Conservation (phyloP, 345 rosid genomes). For the Dovyalis caffra region DNA sequence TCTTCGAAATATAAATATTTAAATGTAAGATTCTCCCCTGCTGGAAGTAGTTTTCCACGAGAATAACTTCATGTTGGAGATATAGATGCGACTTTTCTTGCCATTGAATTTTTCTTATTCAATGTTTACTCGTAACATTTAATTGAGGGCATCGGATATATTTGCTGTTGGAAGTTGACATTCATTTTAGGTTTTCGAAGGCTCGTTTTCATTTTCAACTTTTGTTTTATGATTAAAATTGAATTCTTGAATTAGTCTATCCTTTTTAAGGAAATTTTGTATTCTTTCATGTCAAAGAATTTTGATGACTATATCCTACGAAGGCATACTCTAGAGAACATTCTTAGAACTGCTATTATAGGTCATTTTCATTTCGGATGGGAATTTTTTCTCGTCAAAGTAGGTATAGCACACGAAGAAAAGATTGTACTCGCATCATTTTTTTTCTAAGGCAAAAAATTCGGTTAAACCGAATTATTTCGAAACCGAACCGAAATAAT, state of each 20-base stretch:
- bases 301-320: neutral
- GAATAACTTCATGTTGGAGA: neutral
- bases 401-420: neutral
- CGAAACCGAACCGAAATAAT: no score
- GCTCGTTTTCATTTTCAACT: neutral
- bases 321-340: neutral
- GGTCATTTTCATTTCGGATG: neutral
- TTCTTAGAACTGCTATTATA: neutral
- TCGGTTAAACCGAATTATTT: no score
- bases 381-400: neutral
- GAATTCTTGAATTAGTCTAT: neutral
- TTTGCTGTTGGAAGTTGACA: neutral
- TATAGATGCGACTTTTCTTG: neutral
- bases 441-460: no score
- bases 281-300: neutral
- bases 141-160: neutral
- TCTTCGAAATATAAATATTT: neutral
- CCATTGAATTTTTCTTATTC: neutral
- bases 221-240: neutral
- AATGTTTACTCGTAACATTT: neutral
- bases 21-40: neutral
- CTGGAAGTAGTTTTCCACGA: neutral
- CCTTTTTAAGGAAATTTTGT: neutral
- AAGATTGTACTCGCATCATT: neutral
- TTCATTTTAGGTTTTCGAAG: neutral